Evolutionary conservation across 768 basidiomycete species (phyloP).

Genomic region (Suillus occidentalis): DNA sequence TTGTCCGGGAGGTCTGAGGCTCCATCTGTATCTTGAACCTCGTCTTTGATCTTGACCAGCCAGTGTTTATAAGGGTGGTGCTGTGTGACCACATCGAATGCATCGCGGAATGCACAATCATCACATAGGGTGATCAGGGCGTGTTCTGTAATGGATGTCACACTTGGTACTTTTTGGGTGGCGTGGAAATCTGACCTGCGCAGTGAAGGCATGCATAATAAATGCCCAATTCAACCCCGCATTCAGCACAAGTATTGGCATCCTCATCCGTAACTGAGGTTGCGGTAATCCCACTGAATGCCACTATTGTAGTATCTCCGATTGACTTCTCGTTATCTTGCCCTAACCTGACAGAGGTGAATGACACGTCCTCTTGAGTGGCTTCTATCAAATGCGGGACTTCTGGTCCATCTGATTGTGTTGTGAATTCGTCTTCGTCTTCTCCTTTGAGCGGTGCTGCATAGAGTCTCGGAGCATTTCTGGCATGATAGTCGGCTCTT

Average conservation of each 20-base stretch:
- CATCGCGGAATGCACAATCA: background rate
- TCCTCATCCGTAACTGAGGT: background rate
- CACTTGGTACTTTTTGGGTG: background rate
- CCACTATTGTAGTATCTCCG: background rate
- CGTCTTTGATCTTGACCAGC: background rate
- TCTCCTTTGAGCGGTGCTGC: too few relatives aligned
- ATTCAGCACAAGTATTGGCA: background rate
- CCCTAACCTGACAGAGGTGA: background rate
- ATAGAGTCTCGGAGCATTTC: too few relatives aligned
- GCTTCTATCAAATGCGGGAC: background rate
- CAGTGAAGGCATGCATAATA: background rate
- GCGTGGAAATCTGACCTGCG: background rate
- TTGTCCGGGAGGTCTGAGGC: background rate
- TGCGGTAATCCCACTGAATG: background rate
- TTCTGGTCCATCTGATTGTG: background rate
- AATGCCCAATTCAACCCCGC: background rate
- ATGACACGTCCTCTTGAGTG: background rate
- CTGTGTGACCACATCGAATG: background rate
- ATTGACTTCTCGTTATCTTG: background rate
- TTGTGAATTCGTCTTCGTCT: background rate
- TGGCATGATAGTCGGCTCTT: too few relatives aligned
- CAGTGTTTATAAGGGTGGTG: background rate
- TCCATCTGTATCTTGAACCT: background rate
- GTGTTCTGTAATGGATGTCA: background rate
- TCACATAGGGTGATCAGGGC: background rate